A percentile compares a stretch with the other conserved stretches of the same genome.
phyloP scores from a whole-genome alignment of 2,329 filamentous ascomycete species.

The Chaetomiaceae sp. region DNA sequence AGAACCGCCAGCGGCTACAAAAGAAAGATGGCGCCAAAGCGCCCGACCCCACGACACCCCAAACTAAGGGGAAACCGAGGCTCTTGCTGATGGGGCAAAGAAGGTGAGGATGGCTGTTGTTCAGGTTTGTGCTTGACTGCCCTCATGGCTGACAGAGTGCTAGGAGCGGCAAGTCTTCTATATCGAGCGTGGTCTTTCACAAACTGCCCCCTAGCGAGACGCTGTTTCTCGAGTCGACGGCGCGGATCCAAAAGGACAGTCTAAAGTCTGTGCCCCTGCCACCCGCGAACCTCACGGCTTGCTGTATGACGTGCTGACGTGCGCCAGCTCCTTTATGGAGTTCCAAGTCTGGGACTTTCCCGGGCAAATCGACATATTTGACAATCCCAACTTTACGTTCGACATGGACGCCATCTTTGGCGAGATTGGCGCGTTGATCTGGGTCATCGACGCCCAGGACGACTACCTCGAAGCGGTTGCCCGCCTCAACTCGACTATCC shows the following conservation, averaged over 20 bases:
- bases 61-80: conserved; percentile 68
- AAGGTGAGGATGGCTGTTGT: conserved; percentile 51
- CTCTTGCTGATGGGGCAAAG: conserved; percentile 92
- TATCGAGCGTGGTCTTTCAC: conserved; percentile 98
- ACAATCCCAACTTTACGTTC: conserved; percentile 81
- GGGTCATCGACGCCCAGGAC: conserved; percentile 98
- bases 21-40: conserved; percentile 45
- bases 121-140: too few relatives aligned
- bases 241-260: conserved; percentile 87
- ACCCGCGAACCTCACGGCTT: not conserved
- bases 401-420: conserved; percentile 93
- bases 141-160: not conserved
- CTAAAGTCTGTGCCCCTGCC: conserved; percentile 68
- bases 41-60: conserved; percentile 41
- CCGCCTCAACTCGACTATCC: conserved; percentile 80
- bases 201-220: conserved; percentile 96
- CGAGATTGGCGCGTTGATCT: conserved; percentile 89
- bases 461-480: conserved; percentile 91
- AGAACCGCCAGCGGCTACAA: conserved; percentile 51
- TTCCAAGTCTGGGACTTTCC: conserved; percentile 98
- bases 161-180: conserved; percentile 97
- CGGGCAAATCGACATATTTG: conserved; percentile 83
- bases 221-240: conserved; percentile 90
- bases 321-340: conserved; percentile 87
- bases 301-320: conserved; percentile 19